These are phyloP conservation scores for Erythrophleum ivorense DNA, from an alignment of 331 rosid genomes.

Conservation along the genomic window DNA sequence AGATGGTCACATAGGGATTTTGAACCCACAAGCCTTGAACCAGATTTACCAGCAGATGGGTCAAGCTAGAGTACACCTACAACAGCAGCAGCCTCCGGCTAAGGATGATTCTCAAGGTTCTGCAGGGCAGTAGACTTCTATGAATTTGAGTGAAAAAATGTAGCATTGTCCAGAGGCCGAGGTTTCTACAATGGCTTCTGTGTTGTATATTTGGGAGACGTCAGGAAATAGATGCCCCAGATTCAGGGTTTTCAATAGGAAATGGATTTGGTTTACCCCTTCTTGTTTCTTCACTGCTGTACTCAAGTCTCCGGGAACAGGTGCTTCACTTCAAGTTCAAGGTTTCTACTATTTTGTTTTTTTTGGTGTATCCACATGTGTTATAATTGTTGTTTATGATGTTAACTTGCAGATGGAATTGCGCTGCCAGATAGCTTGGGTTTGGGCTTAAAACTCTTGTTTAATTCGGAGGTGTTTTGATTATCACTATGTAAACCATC, in stretches of 20 bases:
- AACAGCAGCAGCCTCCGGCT: constrained; percentile 54
- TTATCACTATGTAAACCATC: constrained; percentile 52
- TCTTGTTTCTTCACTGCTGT: constrained; percentile 59
- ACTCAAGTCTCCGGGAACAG: constrained; percentile 67
- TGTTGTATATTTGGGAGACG: constrained; percentile 60
- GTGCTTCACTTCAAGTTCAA: constrained; percentile 41
- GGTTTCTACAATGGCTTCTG: constrained; percentile 54
- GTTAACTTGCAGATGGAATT: constrained; percentile 70
- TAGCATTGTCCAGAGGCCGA: constrained; percentile 55
- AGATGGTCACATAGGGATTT: constrained; percentile 90
- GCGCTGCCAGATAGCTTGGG: constrained; percentile 58
- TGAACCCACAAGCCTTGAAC: constrained; percentile 78
- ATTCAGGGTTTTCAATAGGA: constrained; percentile 58
- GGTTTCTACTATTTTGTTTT: neutral
- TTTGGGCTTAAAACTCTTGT: constrained; percentile 62
- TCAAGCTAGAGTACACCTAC: constrained; percentile 65
- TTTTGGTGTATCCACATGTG: constrained; percentile 10
- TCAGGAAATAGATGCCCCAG: constrained; percentile 51
- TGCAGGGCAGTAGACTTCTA: constrained; percentile 61
- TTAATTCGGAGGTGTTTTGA: constrained; percentile 80
- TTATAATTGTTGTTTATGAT: constrained; percentile 35
- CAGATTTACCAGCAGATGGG: constrained; percentile 96
- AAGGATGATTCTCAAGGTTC: constrained; percentile 95
- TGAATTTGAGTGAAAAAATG: constrained; percentile 39
- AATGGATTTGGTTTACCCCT: constrained; percentile 69